phyloP scores from a whole-genome alignment of 1,284 basidiomycete species.

The Moesziomyces antarcticus region DNA sequence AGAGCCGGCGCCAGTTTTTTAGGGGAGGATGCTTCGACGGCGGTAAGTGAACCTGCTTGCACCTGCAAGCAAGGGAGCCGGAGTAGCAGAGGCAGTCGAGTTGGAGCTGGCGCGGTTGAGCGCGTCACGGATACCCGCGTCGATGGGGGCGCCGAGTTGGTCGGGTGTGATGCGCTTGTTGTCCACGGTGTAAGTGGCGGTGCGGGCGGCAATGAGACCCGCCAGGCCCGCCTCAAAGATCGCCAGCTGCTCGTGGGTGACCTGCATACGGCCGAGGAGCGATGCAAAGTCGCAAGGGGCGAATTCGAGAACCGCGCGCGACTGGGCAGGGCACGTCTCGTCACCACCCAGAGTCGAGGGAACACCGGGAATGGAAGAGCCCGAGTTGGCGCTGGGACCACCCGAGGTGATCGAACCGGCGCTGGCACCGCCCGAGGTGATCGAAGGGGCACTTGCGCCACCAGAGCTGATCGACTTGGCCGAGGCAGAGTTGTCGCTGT shows the following conservation, averaged over 20 bases:
- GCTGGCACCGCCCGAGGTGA: not conserved
- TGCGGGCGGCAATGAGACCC: slow-evolving; percentile 2
- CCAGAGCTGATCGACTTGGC: too few relatives aligned
- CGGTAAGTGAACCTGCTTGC: too few relatives aligned
- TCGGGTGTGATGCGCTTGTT: slow-evolving; percentile 10
- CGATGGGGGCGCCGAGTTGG: slow-evolving; percentile 7
- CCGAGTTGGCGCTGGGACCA: not conserved
- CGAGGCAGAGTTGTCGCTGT: too few relatives aligned
- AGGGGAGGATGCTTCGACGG: too few relatives aligned
- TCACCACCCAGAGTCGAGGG: not conserved
- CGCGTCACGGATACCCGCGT: slow-evolving; percentile 9
- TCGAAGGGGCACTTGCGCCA: not conserved
- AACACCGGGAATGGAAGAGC: not conserved
- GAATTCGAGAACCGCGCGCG: slow-evolving; percentile 16
- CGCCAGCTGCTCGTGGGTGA: slow-evolving; percentile 26
- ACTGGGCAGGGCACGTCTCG: slow-evolving; percentile 8
- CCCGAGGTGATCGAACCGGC: slow-evolving; percentile 1
- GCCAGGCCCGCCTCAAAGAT: slow-evolving; percentile 21
- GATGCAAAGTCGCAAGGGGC: slow-evolving; percentile 24
- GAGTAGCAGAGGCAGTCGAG: too few relatives aligned
- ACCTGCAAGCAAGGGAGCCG: too few relatives aligned
- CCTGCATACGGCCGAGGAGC: slow-evolving; percentile 20
- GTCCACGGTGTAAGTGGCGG: slow-evolving; percentile 20
- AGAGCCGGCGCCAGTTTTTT: too few relatives aligned
- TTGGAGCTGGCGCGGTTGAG: not conserved